Percentiles rank a stretch among this genome's conserved stretches.
These are phyloP conservation scores for Suillus weaverae DNA, from an alignment of 768 basidiomycete genomes.

Conservation along the genomic window DNA sequence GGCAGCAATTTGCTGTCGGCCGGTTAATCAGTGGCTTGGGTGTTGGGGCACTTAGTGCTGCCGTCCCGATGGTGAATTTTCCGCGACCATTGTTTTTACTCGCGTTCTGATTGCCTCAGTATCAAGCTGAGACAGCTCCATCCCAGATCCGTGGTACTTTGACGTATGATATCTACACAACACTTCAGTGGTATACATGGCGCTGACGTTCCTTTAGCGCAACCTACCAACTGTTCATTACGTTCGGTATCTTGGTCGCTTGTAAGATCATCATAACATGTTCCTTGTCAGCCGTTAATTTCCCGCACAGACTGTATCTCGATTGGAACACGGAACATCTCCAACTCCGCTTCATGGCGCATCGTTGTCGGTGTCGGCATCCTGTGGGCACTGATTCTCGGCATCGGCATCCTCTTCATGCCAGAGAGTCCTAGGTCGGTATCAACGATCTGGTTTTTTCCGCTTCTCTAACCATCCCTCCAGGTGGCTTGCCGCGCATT, in stretches of 20 bases:
- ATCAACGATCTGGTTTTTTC: neutral
- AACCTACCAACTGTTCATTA: constrained; percentile 65
- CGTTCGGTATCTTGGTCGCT: constrained; percentile 67
- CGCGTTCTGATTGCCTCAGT: constrained; percentile 33
- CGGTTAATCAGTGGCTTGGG: constrained; percentile 66
- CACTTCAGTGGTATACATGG: constrained; percentile 1
- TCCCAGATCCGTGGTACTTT: constrained; percentile 69
- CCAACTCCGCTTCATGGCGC: constrained; percentile 57
- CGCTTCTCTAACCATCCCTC: constrained; percentile 4
- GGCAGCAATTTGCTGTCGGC: constrained; percentile 70
- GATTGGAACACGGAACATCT: constrained; percentile 59
- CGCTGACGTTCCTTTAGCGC: constrained; percentile 27
- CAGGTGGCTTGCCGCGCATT: constrained; percentile 58
- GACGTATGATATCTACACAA: constrained; percentile 32
- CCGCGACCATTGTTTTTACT: constrained; percentile 4
- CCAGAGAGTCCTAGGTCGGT: constrained; percentile 59
- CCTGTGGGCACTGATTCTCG: constrained; percentile 61
- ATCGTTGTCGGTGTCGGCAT: constrained; percentile 61
- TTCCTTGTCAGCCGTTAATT: constrained; percentile 9
- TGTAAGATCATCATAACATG: constrained; percentile 37
- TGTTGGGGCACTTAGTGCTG: constrained; percentile 66
- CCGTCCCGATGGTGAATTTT: constrained; percentile 56
- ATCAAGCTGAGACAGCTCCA: constrained; percentile 74
- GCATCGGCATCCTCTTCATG: constrained; percentile 67
- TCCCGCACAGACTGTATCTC: constrained; percentile 54